Conservation (phyloP, 176 grass and related monocot genomes). For the Oryza coarctata region DNA sequence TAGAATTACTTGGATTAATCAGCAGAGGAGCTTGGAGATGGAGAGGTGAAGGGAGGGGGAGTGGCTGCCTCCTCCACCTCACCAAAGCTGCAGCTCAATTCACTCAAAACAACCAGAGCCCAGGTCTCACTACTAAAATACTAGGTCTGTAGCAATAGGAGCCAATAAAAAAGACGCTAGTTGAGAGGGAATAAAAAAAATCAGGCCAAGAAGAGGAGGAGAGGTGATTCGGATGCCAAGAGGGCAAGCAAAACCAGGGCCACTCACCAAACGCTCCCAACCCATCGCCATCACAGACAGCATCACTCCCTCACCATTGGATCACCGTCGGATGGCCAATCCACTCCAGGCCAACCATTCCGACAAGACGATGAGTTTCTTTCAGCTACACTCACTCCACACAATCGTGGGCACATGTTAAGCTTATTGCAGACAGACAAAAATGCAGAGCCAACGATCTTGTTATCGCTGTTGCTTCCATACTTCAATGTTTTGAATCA, state of each 20-base stretch:
- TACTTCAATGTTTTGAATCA: neutral
- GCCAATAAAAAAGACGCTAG: neutral
- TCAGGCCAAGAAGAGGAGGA: neutral
- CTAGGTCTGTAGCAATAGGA: neutral
- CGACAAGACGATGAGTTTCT: neutral
- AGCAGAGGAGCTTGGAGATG: neutral
- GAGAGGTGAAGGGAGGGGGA: neutral
- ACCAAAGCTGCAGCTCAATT: neutral
- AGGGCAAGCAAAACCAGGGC: neutral
- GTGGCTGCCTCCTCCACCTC: neutral
- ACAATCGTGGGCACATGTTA: neutral
- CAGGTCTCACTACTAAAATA: neutral
- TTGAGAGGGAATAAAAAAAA: constrained; percentile 10
- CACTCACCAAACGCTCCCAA: constrained; percentile 8
- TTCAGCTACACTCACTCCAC: constrained; percentile 11
- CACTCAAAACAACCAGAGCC: neutral
- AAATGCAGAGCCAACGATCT: neutral
- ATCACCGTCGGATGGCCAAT: constrained; percentile 44
- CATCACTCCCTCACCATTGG: constrained; percentile 33
- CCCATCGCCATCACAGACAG: neutral
- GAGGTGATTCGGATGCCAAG: constrained; percentile 23
- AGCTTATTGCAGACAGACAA: constrained; percentile 16
- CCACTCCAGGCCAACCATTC: constrained; percentile 43
- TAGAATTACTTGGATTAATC: neutral
- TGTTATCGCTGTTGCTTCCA: constrained; percentile 10